A percentile compares a stretch with the other conserved stretches of the same genome.
Conservation (phyloP, 805 yeast species). For the Candida loeiensis region DNA sequence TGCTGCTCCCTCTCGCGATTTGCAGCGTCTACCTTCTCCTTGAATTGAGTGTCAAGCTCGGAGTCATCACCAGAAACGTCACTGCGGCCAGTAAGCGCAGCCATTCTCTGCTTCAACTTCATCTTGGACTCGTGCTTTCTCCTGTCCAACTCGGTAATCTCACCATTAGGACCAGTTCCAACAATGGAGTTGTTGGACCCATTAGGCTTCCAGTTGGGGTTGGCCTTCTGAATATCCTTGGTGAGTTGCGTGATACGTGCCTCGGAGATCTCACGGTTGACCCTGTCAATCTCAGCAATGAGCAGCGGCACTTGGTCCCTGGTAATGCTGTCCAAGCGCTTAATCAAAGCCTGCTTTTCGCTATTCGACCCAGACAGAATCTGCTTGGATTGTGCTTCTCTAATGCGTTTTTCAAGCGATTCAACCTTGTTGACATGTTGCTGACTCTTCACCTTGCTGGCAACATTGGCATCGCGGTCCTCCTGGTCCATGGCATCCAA, state of each 20-base stretch:
- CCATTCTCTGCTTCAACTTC: conserved; percentile 80
- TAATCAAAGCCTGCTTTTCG: conserved; percentile 49
- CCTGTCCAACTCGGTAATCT: conserved; percentile 77
- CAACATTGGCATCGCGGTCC: conserved; percentile 44
- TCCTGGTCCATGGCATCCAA: conserved; percentile 70
- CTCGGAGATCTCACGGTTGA: conserved; percentile 65
- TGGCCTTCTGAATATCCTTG: conserved; percentile 49
- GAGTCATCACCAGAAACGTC: conserved; percentile 45
- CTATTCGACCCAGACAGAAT: conserved; percentile 29
- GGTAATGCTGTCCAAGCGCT: conserved; percentile 58
- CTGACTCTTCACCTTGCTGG: conserved; percentile 32
- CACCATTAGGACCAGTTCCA: conserved; percentile 87
- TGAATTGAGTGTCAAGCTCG: conserved; percentile 51
- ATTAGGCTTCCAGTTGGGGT: conserved; percentile 58
- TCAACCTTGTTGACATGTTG: conserved; percentile 57
- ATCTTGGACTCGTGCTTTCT: conserved; percentile 79
- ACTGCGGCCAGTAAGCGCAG: conserved; percentile 81
- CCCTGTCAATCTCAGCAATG: conserved; percentile 55
- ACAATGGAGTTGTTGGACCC: conserved; percentile 39
- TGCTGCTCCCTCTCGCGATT: conserved; percentile 53
- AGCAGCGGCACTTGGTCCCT: conserved; percentile 67
- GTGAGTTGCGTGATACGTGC: conserved; percentile 65
- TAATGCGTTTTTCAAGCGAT: conserved; percentile 58
- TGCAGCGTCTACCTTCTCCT: conserved; percentile 50
- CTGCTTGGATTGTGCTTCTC: conserved; percentile 36